Base-by-base conservation (phyloP, 768 basidiomycete species). In the Pisolithus marmoratus region DNA sequence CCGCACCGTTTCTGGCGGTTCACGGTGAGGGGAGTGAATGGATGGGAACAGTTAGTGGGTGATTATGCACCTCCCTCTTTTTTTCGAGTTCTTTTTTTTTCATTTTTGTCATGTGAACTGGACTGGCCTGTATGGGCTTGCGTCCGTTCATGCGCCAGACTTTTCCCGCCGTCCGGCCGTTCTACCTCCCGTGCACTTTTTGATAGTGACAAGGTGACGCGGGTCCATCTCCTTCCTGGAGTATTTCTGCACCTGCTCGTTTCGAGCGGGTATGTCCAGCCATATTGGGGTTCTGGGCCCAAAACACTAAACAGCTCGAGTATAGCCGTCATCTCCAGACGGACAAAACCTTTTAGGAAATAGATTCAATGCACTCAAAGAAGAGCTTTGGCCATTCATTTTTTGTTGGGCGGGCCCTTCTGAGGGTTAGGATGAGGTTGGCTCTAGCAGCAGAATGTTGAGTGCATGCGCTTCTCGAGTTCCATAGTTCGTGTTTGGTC, bases 391-490 rank as follows among this genome's bases (percentile, higher is more conserved):
- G 58, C 69, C 0, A 72, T 70, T 8, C 78, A 85, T 61, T 66
- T 89, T 15, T 88, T 81, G 87, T 1, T 82, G 76, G 73, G 74
- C 81, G 49, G 64, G 64, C 44, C n/a, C 61, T 86, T 24, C 63
- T 80, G 38, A 73, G 72, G 1, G 67, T 83, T 37, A 75, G 85
- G 46, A 72, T 86, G 72, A 70, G 77, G 40, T 71, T 87, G 49
- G 72, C 79, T 6, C 52, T 74, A 12, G 66, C 74, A 4, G 69
- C 67, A 52, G 71, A 70, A 52, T 79, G 77, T 51, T 70, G 73
- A 72, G 77, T 75, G 46, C 42, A 64, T 46, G 2, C 27, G 55
- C 64, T 52, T 43, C 55, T 12, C 14, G 34, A 64, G 60, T 53
- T 43, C 53, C 53, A 23, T 54, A 34, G 5, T 34, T 34, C 34